Evolutionary conservation across 139 green algal genomes (phyloP), one percentile per base, ranked within the genome.

Genomic region (Tetraselmis chui): DNA sequence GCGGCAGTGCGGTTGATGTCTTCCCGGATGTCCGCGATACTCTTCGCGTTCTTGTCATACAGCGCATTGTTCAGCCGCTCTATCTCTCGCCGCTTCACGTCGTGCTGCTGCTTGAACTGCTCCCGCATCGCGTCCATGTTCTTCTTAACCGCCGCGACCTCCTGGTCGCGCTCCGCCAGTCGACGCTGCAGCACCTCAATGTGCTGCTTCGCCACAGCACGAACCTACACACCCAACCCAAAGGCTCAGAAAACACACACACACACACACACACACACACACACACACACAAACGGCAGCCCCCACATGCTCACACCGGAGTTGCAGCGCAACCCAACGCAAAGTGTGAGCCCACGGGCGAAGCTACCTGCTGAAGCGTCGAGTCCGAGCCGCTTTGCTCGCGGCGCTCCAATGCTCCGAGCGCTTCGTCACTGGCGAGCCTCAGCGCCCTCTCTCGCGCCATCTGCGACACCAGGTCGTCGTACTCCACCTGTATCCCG

Each of bases 61-160:
- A 93, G 84, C 84, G 88, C 76, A 75, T 90, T 80, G 59, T 89
- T 92, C 23, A 94, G 86, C 28, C 83, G 78, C 86, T 91, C 85
- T 26, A 93, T 90, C 81, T 93, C 86, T 1, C 84, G 75, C 1
- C 88, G 80, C 79, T 92, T 85, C 75, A 80, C 83, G 1, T 85
- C 78, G 31, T 91, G 85, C 74, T 92, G 87, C 31, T 80, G 84
- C 80, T 88, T 59, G 27, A 83, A 87, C 28, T 86, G 82, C 23
- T 74, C 80, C 27, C 86, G 82, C 18, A 91, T 83, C 58, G 91
- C 87, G 2, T 84, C 82, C 59, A 89, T 83, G 27, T 81, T 84
- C 32, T 79, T 78, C 67, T 84, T 78, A 2, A 88, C 67, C 1
- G 67, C 81, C 0, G 67, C 83, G 0, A 88, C 28, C 31, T 83